Base-by-base conservation (phyloP, 2,329 filamentous ascomycete species). In the Emergomyces africanus region DNA sequence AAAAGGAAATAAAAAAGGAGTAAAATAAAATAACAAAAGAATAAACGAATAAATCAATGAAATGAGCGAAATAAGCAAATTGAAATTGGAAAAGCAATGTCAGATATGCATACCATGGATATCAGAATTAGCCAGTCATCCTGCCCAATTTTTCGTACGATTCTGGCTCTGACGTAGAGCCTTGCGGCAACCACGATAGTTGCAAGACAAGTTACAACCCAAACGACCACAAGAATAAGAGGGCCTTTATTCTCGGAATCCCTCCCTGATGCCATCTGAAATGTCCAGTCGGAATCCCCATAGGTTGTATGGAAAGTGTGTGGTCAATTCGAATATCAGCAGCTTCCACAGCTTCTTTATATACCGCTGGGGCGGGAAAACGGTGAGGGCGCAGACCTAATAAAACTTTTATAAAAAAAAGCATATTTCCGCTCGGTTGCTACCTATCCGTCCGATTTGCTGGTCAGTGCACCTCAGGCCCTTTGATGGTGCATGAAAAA, bases 51-150 rank as follows among this genome's bases (percentile, higher is more conserved):
- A n/a, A n/a, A n/a, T n/a, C n/a, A n/a, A n/a, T n/a, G n/a, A n/a
- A n/a, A n/a, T n/a, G n/a, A n/a, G n/a, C n/a, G n/a, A n/a, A n/a
- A n/a, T n/a, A n/a, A n/a, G n/a, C 9, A 20, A 20, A 3, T 30
- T 30, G 30, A 30, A 44, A 44, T 6, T 23, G n/a, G n/a, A 23
- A 44, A 30, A 30, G 6, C 6, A 30, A 30, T 3, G 30, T 30
- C 30, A 30, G 3, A 30, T 50, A 33, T n/a, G 63, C 65, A 64
- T 60, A 73, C 71, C 63, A 72, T 64, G 1, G 72, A 69, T 2
- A 65, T 20, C 0, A 68, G 59, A 61, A 75, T 75, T 30, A 75
- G 59, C 46, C 67, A 74, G 60, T 76, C 74, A 57, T 77, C 74
- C 3, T 67, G 55, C 1, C 71, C 68, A n/a, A 74, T 58, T 35